These are phyloP conservation scores for Acanthamoeba triangularis DNA, from an alignment of 208 protist species.

Conservation along the genomic window DNA sequence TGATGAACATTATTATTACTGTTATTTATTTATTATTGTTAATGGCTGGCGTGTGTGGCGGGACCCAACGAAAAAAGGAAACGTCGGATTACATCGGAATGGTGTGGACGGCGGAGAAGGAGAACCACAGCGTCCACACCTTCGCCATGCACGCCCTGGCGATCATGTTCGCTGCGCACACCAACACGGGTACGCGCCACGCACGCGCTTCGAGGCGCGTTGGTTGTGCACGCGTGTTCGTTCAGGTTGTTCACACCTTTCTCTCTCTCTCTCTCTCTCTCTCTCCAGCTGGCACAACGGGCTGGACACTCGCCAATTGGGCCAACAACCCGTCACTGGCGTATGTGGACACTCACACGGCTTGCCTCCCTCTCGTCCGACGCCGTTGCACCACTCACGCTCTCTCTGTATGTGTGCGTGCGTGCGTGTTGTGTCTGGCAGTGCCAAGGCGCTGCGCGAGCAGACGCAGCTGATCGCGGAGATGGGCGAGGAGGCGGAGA, in stretches of 20 bases:
- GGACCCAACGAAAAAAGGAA: neutral
- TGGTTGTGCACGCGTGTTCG: neutral
- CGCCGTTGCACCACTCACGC: too few species aligned
- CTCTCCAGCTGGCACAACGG: neutral
- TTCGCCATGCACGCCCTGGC: slow-evolving; percentile 33
- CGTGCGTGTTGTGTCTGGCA: too few species aligned
- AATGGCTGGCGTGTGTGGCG: too few species aligned
- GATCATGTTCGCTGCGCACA: slow-evolving; percentile 56
- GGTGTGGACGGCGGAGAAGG: neutral
- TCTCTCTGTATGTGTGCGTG: too few species aligned
- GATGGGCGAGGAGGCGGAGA: neutral
- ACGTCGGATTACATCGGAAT: slow-evolving; percentile 4
- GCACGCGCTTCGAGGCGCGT: too few species aligned
- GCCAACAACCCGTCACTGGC: neutral
- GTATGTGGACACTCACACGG: too few species aligned
- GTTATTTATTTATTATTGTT: neutral
- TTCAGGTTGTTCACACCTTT: neutral
- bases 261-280: neutral
- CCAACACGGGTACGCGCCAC: slow-evolving; percentile 31
- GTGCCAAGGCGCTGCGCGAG: neutral
- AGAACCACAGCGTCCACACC: neutral
- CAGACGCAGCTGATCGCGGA: neutral
- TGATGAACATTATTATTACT: neutral
- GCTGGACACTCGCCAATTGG: neutral
- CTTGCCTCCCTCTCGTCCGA: too few species aligned